Evolutionary conservation across 306 rosid genomes (phyloP), one percentile per base, ranked within the genome.

Genomic region (Rosa persica): DNA sequence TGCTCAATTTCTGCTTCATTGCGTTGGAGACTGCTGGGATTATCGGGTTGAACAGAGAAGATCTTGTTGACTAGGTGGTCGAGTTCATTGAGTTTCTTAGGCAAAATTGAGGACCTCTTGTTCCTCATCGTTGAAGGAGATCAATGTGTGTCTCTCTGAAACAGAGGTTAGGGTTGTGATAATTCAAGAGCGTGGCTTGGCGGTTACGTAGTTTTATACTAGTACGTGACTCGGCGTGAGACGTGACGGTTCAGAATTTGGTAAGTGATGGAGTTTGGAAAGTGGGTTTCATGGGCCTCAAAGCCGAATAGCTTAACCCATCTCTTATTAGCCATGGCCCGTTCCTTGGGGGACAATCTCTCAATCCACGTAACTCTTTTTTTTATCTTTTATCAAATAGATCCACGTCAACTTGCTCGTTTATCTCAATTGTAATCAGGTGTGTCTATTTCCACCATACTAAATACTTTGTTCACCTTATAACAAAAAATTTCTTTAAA

Each of bases 51-150:
- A 25, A 38, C 66, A 39, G 86, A 61, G 36, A 76, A 44, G 9
- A 55, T 27, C 2, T 75, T 76, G 1, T 36, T 49, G 0, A 88
- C 77, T 23, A 23, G 76, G 40, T 78, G 52, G 27, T 85, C 79
- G 0, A 90, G 81, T 81, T 90, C 95, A 1, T 77, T 12, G 12
- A 92, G 54, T 69, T 81, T 90, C 71, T 80, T 65, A 17, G 73
- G 83, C 62, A 92, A 58, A 7, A 42, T 61, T 42, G 70, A 61
- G 66, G 47, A 57, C 13, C 58, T 72, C 85, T 65, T 75, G 5
- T 79, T 71, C 91, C 81, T 81, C 48, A 51, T 85, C 22, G 27
- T 34, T 64, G 69, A 64, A 64, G 34, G 17, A 5, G 62, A 55
- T 52, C 58, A 2, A 55, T 23, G 67, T 38, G 44, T 38, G 30